Evolutionary conservation across 192 early-diverging fungal genomes (phyloP).

Genomic region (Backusella australiensis): DNA sequence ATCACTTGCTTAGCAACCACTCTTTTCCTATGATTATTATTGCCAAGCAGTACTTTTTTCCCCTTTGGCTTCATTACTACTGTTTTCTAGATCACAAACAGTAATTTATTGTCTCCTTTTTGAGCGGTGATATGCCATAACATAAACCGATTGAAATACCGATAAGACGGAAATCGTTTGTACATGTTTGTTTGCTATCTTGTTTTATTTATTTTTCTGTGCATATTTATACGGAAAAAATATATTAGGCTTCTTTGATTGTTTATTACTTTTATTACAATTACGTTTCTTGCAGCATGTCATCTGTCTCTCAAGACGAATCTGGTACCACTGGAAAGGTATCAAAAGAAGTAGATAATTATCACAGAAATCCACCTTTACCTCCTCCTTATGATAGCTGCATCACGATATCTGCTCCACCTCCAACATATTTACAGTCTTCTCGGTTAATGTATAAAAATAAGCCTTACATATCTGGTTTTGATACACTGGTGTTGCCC

Average conservation of each 20-base stretch:
- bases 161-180: not conserved
- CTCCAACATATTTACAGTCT: not conserved
- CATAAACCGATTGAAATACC: not conserved
- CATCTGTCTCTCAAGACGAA: not conserved
- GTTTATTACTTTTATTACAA: not conserved
- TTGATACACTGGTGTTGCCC: not conserved
- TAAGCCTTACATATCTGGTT: not conserved
- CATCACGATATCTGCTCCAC: not conserved
- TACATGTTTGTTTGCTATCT: not conserved
- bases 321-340: not conserved
- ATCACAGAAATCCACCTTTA: not conserved
- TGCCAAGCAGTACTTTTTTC: not conserved
- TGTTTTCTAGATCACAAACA: not conserved
- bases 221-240: not conserved
- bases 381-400: not conserved
- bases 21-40: not conserved
- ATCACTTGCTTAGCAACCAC: not conserved
- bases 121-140: not conserved
- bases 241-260: not conserved
- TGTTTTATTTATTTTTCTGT: not conserved
- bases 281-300: not conserved
- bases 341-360: not conserved
- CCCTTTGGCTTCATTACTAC: not conserved
- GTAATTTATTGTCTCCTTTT: not conserved
- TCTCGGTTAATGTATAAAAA: slow-evolving; percentile 1